Evolutionary conservation across 345 rosid species (phyloP).

Genomic region (Bretschneidera sinensis): DNA sequence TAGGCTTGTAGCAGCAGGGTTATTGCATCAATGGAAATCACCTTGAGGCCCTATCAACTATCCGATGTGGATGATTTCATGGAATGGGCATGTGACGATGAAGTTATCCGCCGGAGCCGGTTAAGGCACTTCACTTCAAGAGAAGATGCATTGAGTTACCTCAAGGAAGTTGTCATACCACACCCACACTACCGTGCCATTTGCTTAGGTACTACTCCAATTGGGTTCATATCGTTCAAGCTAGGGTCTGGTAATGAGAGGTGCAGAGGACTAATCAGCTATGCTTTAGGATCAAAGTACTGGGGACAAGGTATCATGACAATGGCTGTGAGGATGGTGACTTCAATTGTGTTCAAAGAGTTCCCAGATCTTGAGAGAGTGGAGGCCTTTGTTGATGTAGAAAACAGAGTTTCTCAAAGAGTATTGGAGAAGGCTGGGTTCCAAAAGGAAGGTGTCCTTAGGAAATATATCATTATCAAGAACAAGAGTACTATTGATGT

Average conservation of each 20-base stretch:
- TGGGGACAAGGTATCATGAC: slow-evolving; percentile 38
- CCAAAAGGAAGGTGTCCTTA: slow-evolving; percentile 50
- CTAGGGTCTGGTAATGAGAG: slow-evolving; percentile 8
- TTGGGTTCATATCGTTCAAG: slow-evolving; percentile 19
- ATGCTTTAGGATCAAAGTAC: slow-evolving; percentile 19
- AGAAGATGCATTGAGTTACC: slow-evolving; percentile 17
- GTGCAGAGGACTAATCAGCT: slow-evolving; percentile 30
- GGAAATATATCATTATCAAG: no score
- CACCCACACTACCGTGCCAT: slow-evolving; percentile 26
- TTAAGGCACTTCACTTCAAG: slow-evolving; percentile 17
- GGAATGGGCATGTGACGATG: slow-evolving; percentile 22
- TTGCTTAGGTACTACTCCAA: slow-evolving; percentile 22
- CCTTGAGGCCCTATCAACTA: slow-evolving; percentile 11
- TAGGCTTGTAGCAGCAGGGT: no score
- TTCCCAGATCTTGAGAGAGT: slow-evolving; percentile 45
- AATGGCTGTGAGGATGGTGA: slow-evolving; percentile 23
- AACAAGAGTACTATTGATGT: no score
- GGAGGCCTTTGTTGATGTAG: slow-evolving; percentile 51
- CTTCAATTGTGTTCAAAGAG: slow-evolving; percentile 15
- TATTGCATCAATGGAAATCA: not conserved
- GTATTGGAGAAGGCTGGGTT: slow-evolving; percentile 64
- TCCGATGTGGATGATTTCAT: slow-evolving; percentile 24
- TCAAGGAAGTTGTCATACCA: slow-evolving; percentile 9
- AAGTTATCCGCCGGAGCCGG: slow-evolving; percentile 5
- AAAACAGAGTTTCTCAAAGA: slow-evolving; percentile 51